Conservation (phyloP, 2,329 filamentous ascomycete genomes). For the Teratosphaeria pseudoeucalypti region DNA sequence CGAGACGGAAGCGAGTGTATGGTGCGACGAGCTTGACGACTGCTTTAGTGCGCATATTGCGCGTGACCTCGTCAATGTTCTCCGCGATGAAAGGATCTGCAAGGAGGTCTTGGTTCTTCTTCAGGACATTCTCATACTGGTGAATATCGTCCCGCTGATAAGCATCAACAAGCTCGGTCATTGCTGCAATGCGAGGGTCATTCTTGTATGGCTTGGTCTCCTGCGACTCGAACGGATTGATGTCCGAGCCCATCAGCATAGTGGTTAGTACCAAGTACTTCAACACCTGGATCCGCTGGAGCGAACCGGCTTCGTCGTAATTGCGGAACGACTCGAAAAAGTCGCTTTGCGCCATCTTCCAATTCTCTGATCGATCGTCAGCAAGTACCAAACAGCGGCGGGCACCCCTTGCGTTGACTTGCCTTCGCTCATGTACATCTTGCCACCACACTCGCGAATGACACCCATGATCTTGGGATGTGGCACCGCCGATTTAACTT, state of each 20-base stretch:
- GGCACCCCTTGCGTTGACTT: slow-evolving; percentile 23
- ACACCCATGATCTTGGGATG: slow-evolving; percentile 99
- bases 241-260: slow-evolving; percentile 97
- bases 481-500: slow-evolving; percentile 90
- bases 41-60: slow-evolving; percentile 95
- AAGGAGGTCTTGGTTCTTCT: slow-evolving; percentile 78
- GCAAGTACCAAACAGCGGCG: slow-evolving; percentile 8
- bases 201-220: slow-evolving; percentile 98
- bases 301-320: slow-evolving; percentile 93
- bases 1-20: slow-evolving; percentile 82
- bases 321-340: slow-evolving; percentile 99
- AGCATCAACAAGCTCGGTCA: slow-evolving; percentile 93
- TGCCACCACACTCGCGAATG: slow-evolving; percentile 95
- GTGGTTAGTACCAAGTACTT: slow-evolving; percentile 95
- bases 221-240: slow-evolving; percentile 97
- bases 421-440: slow-evolving; percentile 98
- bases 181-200: slow-evolving; percentile 86
- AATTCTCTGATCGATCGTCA: slow-evolving; percentile 59
- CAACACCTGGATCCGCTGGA: slow-evolving; percentile 92
- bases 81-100: slow-evolving; percentile 93
- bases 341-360: slow-evolving; percentile 92
- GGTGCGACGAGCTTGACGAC: slow-evolving; percentile 87
- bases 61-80: slow-evolving; percentile 97
- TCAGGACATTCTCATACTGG: slow-evolving; percentile 76
- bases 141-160: slow-evolving; percentile 95